Evolutionary conservation across 148 eudicot genomes (phyloP), one percentile per base, ranked within the genome.

Genomic region (Amaranthus hypochondriacus): DNA sequence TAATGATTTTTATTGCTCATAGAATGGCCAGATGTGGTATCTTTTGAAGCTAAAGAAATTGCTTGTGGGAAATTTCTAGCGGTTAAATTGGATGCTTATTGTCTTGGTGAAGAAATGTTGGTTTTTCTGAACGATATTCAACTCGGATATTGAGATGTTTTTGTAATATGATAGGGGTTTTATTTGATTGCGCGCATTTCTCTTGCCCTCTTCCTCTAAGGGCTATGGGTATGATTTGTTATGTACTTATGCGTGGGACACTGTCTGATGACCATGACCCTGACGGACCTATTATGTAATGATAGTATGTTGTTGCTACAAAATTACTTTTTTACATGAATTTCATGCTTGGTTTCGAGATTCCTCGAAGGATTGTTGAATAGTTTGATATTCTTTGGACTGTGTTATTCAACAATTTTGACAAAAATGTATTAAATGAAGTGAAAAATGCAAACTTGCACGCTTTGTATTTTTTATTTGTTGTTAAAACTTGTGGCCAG

Each of bases 81-180:
- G 61, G 12, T 59, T 39, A 39, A 79, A 10, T 15, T 28, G 70
- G 56, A 56, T 69, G 65, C 47, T 56, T 49, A 72, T 54, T 66
- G 66, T 48, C 59, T 44, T 48, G 48, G n/a, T 55, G 56, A 18
- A 61, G 67, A 5, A 14, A 5, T 55, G 28, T 55, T 15, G 49
- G 48, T 60, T 73, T 62, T 7, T 44, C 8, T 18, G 51, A 71
- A 47, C 47, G 51, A 21, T 72, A 18, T 62, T 76, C 13, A 39
- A 15, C 12, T 46, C 39, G 43, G 15, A 61, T 21, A 46, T 1
- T 46, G 21, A 13, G 14, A 11, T 57, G 39, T 50, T 62, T n/a
- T 28, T 28, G 1, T 28, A 28, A 28, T 28, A 28, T 28, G 39
- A 28, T 28, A 28, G 39, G 39, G 39, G 39, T 28, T 28, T 2